Evolutionary conservation across 768 basidiomycete species (phyloP), one percentile per base, ranked within the genome.

Genomic region (Filobasidium wieringae): DNA sequence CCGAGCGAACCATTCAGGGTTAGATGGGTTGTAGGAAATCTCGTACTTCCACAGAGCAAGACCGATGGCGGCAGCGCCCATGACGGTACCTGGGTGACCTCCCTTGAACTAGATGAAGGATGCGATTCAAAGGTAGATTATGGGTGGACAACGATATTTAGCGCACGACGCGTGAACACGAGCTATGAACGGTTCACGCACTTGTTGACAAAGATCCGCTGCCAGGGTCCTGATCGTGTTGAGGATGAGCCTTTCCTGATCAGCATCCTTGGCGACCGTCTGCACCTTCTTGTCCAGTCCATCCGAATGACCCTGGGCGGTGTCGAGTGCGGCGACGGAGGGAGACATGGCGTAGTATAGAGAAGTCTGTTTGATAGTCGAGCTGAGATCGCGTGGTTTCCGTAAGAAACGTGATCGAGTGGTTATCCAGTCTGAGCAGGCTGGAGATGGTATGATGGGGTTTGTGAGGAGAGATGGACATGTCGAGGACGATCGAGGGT

Each of bases 81-180:
- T 74, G 55, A 70, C 70, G 2, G 73, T 74, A 19, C 73, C 73
- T 6, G 71, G 70, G 45, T 74, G 73, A 11, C 73, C 73, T 19
- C 73, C 73, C 55, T 69, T 69, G 66, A 64, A 74, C 55, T 66
- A n/a, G n/a, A n/a, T n/a, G n/a, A n/a, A n/a, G n/a, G n/a, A n/a
- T n/a, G n/a, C n/a, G n/a, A n/a, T n/a, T n/a, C n/a, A n/a, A n/a
- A n/a, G n/a, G n/a, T n/a, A n/a, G n/a, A n/a, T n/a, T n/a, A n/a
- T n/a, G n/a, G n/a, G n/a, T n/a, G n/a, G n/a, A n/a, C n/a, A n/a
- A n/a, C n/a, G n/a, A n/a, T n/a, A n/a, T n/a, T n/a, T n/a, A n/a
- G n/a, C n/a, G n/a, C n/a, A n/a, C n/a, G n/a, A n/a, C n/a, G n/a
- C n/a, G n/a, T n/a, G n/a, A n/a, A n/a, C n/a, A n/a, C n/a, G n/a